Conservation (phyloP, 345 rosid species). For the Psidium friedrichsthalianum region DNA sequence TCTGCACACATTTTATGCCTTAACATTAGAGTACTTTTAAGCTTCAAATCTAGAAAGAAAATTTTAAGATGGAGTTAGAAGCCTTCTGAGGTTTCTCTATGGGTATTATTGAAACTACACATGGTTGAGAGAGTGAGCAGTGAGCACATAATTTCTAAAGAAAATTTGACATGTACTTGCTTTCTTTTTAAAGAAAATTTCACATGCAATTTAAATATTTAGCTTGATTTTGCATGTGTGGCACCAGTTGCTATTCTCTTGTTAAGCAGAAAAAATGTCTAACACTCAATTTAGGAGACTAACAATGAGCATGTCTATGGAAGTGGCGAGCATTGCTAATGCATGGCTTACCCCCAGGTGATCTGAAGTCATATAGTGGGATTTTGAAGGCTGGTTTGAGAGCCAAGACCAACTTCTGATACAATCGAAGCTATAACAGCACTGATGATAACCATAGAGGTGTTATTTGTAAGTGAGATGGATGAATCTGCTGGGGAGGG, state of each 20-base stretch:
- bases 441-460: constrained; percentile 87
- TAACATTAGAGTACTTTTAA: not conserved
- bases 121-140: not conserved
- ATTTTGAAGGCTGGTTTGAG: constrained; percentile 84
- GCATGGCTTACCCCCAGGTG: constrained; percentile 53
- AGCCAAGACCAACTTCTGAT: constrained; percentile 79
- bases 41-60: not conserved
- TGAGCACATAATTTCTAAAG: not conserved
- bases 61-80: not conserved
- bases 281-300: not conserved
- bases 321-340: not conserved
- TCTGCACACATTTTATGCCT: not conserved
- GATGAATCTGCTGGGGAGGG: constrained; percentile 57
- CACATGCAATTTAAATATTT: not conserved
- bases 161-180: not conserved
- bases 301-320: not conserved
- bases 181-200: not conserved
- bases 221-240: not conserved
- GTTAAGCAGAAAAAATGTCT: not conserved
- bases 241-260: no score
- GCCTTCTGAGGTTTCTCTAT: not conserved
- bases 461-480: constrained; percentile 56
- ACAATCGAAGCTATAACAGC: constrained; percentile 84
- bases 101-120: not conserved
- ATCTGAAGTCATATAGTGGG: constrained; percentile 87